Base-by-base conservation (phyloP, 257 asterid genomes). In the Coffea canephora region DNA sequence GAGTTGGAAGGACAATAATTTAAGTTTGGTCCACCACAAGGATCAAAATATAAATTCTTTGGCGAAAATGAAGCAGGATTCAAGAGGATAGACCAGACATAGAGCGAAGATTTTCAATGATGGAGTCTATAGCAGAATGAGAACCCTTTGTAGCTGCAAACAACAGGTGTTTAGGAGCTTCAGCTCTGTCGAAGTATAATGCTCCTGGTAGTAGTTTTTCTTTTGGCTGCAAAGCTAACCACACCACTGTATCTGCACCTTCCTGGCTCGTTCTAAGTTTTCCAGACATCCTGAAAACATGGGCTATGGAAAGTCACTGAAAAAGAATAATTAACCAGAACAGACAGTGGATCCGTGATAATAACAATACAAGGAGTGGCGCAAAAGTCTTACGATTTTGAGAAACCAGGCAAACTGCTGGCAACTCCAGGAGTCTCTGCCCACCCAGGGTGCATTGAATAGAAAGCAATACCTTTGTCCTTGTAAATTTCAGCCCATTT, bases 391-490 rank as follows among this genome's bases (percentile, higher is more conserved):
- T 86, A 95, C 99, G 78, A 12, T 81, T 92, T 82, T 54, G 94
- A 85, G 80, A 95, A 88, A 49, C 77, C 69, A 0, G 97, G 97
- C 89, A 95, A 77, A 75, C 97, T 95, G 74, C 83, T 92, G 87
- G 93, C 81, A 48, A 95, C 97, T 82, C 99, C 99, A 4, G 99
- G 98, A 27, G 98, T 95, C 88, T 89, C 98, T 16, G 99, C 99
- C 99, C 99, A 95, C 65, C 99, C 98, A 1, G 99, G 99, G 86
- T 93, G 98, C 99, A 95, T 95, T 49, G 97, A 84, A 88, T 92
- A 95, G 91, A 95, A 95, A 39, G 91, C 88, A 50, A 93, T 77
- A 34, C 92, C 95, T 87, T 87, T 89, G 48, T 87, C 89, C 78
- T 88, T 88, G 90, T 95, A 87, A 21, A 15, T 77, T 43, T 92